Base-by-base conservation (phyloP, 441 rosid genomes). In the Kokia cookei region DNA sequence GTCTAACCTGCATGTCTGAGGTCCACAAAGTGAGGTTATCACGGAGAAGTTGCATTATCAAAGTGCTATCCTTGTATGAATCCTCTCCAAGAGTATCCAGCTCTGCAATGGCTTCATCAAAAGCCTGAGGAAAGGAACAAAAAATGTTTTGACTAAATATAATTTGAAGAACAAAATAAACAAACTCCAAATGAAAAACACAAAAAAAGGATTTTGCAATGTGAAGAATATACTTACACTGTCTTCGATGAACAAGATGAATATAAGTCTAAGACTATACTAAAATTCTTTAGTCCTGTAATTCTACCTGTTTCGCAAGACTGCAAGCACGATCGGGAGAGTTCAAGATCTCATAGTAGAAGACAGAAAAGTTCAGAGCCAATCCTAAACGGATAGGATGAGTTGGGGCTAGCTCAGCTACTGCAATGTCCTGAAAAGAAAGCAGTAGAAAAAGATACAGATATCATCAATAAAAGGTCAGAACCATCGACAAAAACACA, bases 11-110 rank as follows among this genome's bases (percentile, higher is more conserved):
- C 89, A 91, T 91, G 77, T 91, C 93, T 32, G 92, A 83, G 77
- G 93, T 91, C 96, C 96, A 91, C 75, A 91, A 76, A 70, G 92
- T 87, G 78, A 91, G 88, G 72, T 91, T 91, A 73, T 91, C 93
- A 67, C 93, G 86, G 54, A 91, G 90, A 73, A 91, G 93, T 68
- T 91, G 96, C 93, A 89, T 84, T 53, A 87, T 91, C 73, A 89
- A 82, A 69, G 93, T 87, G 84, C 93, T 89, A 55, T 91, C 96
- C 85, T 91, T 89, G 90, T 91, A 91, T 37, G 93, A 89, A 72
- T 87, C 93, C 76, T 91, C 93, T 63, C 89, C 89, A 14, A 91
- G 84, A 22, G 89, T 87, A 75, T 91, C 96, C 65, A 91, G 82
- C 83, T 87, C 93, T 0, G 90, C 80, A 78, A 89, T 87, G 63